Percentiles rank a stretch among this genome's conserved stretches.
Conservation (phyloP, 2,329 filamentous ascomycete genomes). For the Alternaria atra region DNA sequence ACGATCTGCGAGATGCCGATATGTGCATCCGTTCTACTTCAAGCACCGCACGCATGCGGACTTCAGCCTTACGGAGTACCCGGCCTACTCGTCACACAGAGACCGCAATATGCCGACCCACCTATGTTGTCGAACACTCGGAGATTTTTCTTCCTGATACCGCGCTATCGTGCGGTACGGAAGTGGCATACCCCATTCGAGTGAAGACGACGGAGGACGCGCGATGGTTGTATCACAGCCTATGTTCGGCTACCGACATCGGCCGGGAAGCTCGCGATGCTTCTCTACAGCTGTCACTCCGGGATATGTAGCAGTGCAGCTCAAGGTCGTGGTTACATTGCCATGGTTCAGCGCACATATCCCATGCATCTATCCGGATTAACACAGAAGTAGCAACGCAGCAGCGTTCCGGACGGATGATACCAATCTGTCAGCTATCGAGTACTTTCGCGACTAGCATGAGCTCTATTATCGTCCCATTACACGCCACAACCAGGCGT, state of each 20-base stretch:
- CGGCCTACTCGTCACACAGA: conserved; percentile 19
- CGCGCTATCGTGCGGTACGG: neutral
- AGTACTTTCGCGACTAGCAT: neutral
- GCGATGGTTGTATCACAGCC: conserved; percentile 18
- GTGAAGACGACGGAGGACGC: conserved; percentile 1
- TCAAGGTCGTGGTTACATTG: neutral
- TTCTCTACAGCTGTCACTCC: conserved; percentile 33
- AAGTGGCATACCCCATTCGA: neutral
- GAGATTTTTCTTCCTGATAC: conserved; percentile 17
- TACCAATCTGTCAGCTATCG: neutral
- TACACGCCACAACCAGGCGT: conserved; percentile 4
- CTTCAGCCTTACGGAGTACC: conserved; percentile 25
- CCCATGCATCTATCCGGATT: neutral
- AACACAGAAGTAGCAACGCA: neutral
- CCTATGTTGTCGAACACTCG: conserved; percentile 22
- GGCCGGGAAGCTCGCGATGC: conserved; percentile 26
- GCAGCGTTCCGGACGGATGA: neutral
- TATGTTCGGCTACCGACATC: conserved; percentile 35
- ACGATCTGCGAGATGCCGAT: conserved; percentile 15
- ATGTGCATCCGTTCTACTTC: conserved; percentile 5
- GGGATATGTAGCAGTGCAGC: neutral
- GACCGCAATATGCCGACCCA: conserved; percentile 21
- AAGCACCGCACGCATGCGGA: conserved; percentile 13
- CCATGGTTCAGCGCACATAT: neutral
- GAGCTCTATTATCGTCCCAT: neutral